Conservation (phyloP, 2,329 filamentous ascomycete species). For the Stagonosporopsis chrysanthemi region DNA sequence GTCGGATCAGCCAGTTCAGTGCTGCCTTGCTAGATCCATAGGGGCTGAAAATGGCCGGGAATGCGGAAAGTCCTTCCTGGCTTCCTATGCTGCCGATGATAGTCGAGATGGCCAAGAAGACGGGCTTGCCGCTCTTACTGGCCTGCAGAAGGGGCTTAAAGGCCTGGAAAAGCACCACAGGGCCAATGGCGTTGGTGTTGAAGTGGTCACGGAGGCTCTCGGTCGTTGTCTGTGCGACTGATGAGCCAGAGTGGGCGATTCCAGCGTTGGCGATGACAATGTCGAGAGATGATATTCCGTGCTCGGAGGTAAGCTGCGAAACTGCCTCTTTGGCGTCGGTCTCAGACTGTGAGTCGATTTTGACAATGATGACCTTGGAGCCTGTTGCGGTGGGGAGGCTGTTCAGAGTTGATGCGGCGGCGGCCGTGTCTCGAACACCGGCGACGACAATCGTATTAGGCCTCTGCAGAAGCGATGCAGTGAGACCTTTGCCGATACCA, state of each 20-base stretch:
- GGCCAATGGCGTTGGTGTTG: background rate
- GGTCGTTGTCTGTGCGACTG: background rate
- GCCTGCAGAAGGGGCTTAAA: background rate
- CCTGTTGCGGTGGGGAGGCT: background rate
- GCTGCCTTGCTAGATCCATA: constrained; percentile 3
- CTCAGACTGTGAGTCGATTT: background rate
- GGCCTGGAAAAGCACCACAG: background rate
- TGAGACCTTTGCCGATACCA: constrained; percentile 1
- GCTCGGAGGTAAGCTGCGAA: background rate
- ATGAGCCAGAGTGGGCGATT: background rate
- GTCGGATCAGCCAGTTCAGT: background rate
- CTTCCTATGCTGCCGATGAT: background rate
- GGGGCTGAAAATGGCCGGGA: background rate
- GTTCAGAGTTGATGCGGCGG: background rate
- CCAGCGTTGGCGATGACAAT: constrained; percentile 1
- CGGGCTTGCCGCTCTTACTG: background rate
- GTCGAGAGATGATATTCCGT: background rate
- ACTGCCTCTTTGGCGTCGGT: constrained; percentile 5
- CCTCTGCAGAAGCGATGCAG: background rate
- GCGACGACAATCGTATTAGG: background rate
- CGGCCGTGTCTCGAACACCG: background rate
- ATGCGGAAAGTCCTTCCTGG: background rate
- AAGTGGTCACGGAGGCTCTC: background rate
- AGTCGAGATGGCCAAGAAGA: constrained; percentile 2
- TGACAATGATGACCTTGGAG: background rate